phyloP scores from a whole-genome alignment of 176 grass and related monocot species.

The Miscanthus lutarioriparius region DNA sequence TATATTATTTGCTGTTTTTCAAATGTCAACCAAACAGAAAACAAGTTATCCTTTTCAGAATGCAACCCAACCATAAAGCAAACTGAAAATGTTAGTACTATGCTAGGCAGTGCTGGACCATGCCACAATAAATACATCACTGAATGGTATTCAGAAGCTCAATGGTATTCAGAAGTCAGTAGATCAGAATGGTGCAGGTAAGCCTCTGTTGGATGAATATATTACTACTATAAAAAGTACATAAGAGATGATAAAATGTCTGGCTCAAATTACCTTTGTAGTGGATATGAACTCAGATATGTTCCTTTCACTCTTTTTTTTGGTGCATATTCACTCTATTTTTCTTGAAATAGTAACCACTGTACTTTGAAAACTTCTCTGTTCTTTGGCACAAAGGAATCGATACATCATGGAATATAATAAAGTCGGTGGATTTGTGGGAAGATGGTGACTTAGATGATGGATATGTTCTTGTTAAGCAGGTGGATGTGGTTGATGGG shows the following conservation, averaged over 20 bases:
- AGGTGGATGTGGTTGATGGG: constrained; percentile 83
- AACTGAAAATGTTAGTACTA: neutral
- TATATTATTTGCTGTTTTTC: neutral
- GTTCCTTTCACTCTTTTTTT: neutral
- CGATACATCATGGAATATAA: constrained; percentile 70
- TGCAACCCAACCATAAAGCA: neutral
- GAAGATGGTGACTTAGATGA: constrained; percentile 57
- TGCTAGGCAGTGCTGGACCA: neutral
- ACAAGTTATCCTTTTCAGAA: no score
- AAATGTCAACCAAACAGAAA: neutral
- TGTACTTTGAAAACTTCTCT: neutral
- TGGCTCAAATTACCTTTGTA: neutral
- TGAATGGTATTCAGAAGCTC: constrained; percentile 50
- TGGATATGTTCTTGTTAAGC: constrained; percentile 82
- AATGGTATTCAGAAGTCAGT: constrained; percentile 50
- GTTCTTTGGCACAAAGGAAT: constrained; percentile 47
- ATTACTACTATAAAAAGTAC: constrained; percentile 17
- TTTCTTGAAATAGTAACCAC: neutral
- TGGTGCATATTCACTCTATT: neutral
- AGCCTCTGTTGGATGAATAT: neutral
- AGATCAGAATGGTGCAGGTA: constrained; percentile 52
- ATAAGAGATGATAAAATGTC: neutral
- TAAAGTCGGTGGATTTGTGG: constrained; percentile 65
- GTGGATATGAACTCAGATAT: neutral
- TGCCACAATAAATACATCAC: constrained; percentile 1